phyloP scores from a whole-genome alignment of 1,284 basidiomycete species.

The Ceratobasidium sp. region DNA sequence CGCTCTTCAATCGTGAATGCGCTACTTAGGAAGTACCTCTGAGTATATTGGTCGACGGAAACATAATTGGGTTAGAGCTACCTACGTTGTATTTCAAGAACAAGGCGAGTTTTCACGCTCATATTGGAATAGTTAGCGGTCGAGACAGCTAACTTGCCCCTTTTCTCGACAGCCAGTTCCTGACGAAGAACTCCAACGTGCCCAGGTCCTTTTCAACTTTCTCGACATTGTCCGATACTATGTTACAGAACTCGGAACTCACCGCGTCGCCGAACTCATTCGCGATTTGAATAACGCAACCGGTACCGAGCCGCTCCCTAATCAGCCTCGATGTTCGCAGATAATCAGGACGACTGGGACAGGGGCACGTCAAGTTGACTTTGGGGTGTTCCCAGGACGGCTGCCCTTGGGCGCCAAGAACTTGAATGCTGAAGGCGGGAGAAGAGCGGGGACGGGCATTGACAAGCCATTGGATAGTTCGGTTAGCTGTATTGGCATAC shows the following conservation, averaged over 20 bases:
- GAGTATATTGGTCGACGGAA: slow-evolving; percentile 15
- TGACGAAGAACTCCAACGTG: slow-evolving; percentile 9
- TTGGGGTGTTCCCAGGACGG: too few relatives aligned
- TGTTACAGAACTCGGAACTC: not conserved
- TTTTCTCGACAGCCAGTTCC: slow-evolving; percentile 7
- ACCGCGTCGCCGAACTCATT: slow-evolving; percentile 11
- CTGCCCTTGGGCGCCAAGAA: too few relatives aligned
- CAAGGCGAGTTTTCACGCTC: slow-evolving; percentile 5
- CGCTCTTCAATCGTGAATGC: not conserved
- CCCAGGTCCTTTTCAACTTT: slow-evolving; percentile 34
- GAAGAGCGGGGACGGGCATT: too few relatives aligned
- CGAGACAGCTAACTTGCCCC: not conserved
- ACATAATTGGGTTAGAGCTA: slow-evolving; percentile 24
- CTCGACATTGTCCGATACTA: slow-evolving; percentile 11
- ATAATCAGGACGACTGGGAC: too few relatives aligned
- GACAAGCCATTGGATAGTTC: too few relatives aligned
- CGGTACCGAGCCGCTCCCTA: not conserved
- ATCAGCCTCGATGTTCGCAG: too few relatives aligned
- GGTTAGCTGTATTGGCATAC: too few relatives aligned
- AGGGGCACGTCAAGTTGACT: too few relatives aligned
- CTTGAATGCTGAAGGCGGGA: too few relatives aligned
- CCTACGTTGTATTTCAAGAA: slow-evolving; percentile 14
- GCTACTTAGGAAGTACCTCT: slow-evolving; percentile 16
- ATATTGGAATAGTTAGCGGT: not conserved
- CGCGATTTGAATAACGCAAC: slow-evolving; percentile 20